Evolutionary conservation across 306 rosid genomes (phyloP).

Genomic region (Cucurbita ficifolia): DNA sequence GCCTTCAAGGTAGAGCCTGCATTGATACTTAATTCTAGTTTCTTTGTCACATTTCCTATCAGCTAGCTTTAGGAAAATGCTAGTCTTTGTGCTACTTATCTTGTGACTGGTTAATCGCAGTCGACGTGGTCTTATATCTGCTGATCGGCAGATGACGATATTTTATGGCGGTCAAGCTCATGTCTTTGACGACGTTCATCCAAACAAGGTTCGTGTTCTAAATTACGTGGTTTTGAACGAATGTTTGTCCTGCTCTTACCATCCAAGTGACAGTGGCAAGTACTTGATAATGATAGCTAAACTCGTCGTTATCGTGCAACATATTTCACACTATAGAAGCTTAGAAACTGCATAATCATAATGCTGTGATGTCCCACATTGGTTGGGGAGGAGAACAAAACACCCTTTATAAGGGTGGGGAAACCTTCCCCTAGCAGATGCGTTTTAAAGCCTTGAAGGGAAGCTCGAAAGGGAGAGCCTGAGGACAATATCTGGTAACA

Average conservation of each 20-base stretch:
- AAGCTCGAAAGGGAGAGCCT: too few relatives aligned
- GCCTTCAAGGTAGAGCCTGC: constrained; percentile 34
- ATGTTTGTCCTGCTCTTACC: constrained; percentile 8
- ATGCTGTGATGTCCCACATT: too few relatives aligned
- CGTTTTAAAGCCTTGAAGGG: too few relatives aligned
- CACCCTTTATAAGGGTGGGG: too few relatives aligned
- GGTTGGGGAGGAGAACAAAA: too few relatives aligned
- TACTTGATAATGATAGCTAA: not conserved
- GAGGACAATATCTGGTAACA: too few relatives aligned
- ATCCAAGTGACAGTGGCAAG: constrained; percentile 5
- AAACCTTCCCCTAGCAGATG: too few relatives aligned
- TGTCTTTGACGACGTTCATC: constrained; percentile 90
- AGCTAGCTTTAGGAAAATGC: not conserved
- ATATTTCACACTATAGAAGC: not conserved
- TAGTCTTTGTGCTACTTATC: not conserved
- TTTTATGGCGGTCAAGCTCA: constrained; percentile 99
- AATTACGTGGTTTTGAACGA: not conserved
- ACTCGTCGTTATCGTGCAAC: not conserved
- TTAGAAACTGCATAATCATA: not conserved
- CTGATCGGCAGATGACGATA: constrained; percentile 85
- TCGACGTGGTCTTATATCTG: constrained; percentile 46
- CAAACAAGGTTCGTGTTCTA: constrained; percentile 56
- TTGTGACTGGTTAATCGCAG: constrained; percentile 29
- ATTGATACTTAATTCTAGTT: not conserved
- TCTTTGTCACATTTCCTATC: not conserved